Conservation (phyloP, 305 asterid species). For the Fraxinus floribunda region DNA sequence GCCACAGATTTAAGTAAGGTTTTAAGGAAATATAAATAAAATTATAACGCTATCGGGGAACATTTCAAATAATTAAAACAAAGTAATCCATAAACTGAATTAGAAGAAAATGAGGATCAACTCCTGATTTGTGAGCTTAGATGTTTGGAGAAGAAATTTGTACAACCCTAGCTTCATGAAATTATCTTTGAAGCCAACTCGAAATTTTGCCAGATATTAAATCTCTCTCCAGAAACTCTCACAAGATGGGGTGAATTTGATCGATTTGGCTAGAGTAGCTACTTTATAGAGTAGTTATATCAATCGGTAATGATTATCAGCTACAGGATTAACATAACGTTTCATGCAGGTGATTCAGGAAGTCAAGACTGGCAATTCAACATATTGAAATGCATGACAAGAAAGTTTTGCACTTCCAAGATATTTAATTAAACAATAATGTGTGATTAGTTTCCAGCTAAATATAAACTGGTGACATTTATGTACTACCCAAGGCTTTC, state of each 20-base stretch:
- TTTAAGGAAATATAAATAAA: not conserved
- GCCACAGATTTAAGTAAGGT: not conserved
- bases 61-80: not conserved
- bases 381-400: not conserved
- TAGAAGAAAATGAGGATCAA: not conserved
- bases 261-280: not conserved
- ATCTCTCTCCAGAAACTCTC: not conserved
- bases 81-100: not conserved
- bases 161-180: not conserved
- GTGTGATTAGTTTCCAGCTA: not conserved
- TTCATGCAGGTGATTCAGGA: not conserved
- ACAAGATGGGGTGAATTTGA: not conserved
- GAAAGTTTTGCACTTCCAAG: not conserved
- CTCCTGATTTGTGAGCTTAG: not conserved
- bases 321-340: not conserved
- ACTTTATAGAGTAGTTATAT: not conserved
- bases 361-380: not conserved
- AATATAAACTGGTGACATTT: conserved; percentile 1
- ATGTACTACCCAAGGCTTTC: conserved; percentile 60
- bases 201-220: not conserved
- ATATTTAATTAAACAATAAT: not conserved
- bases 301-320: not conserved
- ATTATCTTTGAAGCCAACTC: not conserved
- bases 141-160: not conserved
- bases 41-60: not conserved